Evolutionary conservation across 768 basidiomycete genomes (phyloP), one percentile per base, ranked within the genome.

Genomic region (Hypholoma sublateritium): DNA sequence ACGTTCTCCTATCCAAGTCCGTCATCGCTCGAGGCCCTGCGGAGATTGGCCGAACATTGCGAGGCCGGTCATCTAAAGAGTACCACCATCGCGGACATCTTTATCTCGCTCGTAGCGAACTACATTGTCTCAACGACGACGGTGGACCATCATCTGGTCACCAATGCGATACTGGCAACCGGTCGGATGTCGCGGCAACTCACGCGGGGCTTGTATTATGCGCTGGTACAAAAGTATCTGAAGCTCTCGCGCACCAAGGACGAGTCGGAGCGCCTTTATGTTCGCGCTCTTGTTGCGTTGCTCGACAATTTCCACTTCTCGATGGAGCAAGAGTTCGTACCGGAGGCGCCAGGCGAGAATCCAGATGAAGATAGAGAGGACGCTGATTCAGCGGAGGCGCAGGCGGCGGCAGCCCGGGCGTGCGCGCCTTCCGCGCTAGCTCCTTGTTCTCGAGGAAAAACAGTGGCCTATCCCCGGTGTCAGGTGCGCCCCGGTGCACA

Each of bases 281-380:
- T 97, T n/a, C 85, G 97, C 32, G 78, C 90, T 0, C 77, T 98
- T 21, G 91, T 97, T 1, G 78, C 91, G 0, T 72, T 98, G 6
- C 77, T 99, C 50, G 92, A 96, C 66, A 86, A 86, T 65, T 99
- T 98, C 77, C 90, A 92, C 66, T 98, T 98, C 66, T 80, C 87
- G 1, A 88, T 95, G 85, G 86, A 88, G 48, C 81, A 87, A 19
- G 62, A 69, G 0, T 72, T 84, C 7, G 72, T 68, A 5, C 69
- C 67, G 1, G 65, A 59, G 4, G 67, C 62, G 0, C 68, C 68
- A 19, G 69, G 59, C 14, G 71, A 69, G 5, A 73, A 74, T 11
- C 16, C 17, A 41, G 67, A 60, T 11, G 74, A 67, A 4, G 73
- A 72, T 12, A 75, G 73, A 7, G 74, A 72, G 7, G 65, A 61